These are phyloP conservation scores for Coix lacrymajobi DNA, from an alignment of 176 grass and related monocot genomes.

Conservation along the genomic window DNA sequence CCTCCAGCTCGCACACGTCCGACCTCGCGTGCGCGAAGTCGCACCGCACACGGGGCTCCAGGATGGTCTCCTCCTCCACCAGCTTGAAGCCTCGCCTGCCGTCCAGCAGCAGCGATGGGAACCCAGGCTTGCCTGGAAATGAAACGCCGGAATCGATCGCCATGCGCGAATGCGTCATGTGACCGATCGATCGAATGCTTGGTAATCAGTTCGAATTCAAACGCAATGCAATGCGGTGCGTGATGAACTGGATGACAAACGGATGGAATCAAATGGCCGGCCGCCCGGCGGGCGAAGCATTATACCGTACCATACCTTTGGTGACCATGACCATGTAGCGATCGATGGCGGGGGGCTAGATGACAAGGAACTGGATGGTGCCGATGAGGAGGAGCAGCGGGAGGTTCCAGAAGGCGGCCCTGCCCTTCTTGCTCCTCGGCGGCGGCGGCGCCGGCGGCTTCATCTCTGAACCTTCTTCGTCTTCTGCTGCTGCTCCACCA, in stretches of 20 bases:
- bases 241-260: too few relatives aligned
- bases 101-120: constrained; percentile 41
- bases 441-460: neutral
- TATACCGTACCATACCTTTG: constrained; percentile 20
- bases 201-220: neutral
- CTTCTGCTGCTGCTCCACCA: neutral
- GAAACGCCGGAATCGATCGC: neutral
- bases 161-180: neutral
- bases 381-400: constrained; percentile 38
- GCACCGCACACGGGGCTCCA: constrained; percentile 39
- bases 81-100: constrained; percentile 37
- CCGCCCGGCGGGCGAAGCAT: too few relatives aligned
- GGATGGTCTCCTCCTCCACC: constrained; percentile 28
- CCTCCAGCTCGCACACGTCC: constrained; percentile 53
- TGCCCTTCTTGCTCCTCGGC: constrained; percentile 30
- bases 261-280: too few relatives aligned
- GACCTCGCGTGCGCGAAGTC: constrained; percentile 45
- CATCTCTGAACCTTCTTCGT: neutral
- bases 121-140: constrained; percentile 36
- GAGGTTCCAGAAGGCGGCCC: constrained; percentile 15
- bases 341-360: constrained; percentile 28
- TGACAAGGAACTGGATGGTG: constrained; percentile 40
- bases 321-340: constrained; percentile 37
- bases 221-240: too few relatives aligned
- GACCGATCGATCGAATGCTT: too few relatives aligned